Evolutionary conservation across 805 yeast genomes (phyloP).

Genomic region (Wickerhamomyces strasburgensis): DNA sequence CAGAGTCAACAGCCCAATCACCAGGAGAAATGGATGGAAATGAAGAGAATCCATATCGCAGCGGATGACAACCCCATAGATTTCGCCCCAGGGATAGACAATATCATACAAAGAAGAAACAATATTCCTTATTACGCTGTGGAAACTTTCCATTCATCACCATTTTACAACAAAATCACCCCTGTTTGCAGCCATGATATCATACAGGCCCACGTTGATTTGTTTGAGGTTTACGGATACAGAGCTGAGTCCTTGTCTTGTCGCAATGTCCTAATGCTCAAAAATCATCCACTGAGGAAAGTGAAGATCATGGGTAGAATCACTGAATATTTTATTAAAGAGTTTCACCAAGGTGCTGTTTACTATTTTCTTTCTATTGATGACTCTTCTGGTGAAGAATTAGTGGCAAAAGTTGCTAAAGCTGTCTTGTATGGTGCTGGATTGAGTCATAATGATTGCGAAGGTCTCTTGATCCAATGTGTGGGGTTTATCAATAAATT

Average conservation of each 20-base stretch:
- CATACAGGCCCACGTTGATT: conserved; percentile 8
- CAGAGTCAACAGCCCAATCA: no score
- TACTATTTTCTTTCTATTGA: conserved; percentile 26
- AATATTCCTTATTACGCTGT: conserved; percentile 31
- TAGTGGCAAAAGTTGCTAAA: conserved; percentile 26
- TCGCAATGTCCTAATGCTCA: conserved; percentile 27
- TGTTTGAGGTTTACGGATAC: conserved; percentile 25
- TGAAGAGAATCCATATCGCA: not conserved
- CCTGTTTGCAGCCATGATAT: conserved; percentile 33
- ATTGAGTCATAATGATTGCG: conserved; percentile 17
- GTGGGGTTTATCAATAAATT: conserved; percentile 22
- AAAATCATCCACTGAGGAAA: conserved; percentile 39
- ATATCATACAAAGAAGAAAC: conserved; percentile 23
- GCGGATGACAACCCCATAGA: conserved; percentile 5
- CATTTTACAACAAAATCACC: conserved; percentile 23
- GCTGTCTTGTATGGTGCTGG: conserved; percentile 21
- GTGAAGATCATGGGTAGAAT: conserved; percentile 35
- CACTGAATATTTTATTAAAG: conserved; percentile 25
- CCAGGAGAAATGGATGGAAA: not conserved
- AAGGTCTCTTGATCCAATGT: conserved; percentile 25
- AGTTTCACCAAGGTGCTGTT: conserved; percentile 8
- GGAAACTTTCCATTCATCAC: conserved; percentile 30
- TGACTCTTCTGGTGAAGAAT: conserved; percentile 27
- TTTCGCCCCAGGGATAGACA: conserved; percentile 24
- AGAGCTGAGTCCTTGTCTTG: conserved; percentile 17